A percentile compares a stretch with the other conserved stretches of the same genome.
Conservation (phyloP, 2,329 filamentous ascomycete species). For the Passalora sequoiae region DNA sequence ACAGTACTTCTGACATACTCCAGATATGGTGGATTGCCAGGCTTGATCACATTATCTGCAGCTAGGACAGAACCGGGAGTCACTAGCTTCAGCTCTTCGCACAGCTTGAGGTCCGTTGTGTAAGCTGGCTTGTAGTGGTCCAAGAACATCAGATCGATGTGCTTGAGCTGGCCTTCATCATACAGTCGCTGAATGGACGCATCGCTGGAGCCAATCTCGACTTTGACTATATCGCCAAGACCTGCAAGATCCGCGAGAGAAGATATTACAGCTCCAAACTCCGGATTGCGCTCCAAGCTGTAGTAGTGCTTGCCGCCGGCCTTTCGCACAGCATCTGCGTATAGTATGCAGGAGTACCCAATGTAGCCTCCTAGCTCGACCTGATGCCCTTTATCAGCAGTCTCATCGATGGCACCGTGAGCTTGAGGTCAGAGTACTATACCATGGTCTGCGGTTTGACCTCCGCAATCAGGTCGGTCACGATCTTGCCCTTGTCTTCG, state of each 20-base stretch:
- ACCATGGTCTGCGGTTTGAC: constrained; percentile 61
- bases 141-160: constrained; percentile 69
- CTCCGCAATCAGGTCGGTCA: constrained; percentile 62
- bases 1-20: constrained; percentile 64
- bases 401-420: too few relatives aligned
- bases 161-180: constrained; percentile 47
- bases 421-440: not conserved
- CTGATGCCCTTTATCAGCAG: too few relatives aligned
- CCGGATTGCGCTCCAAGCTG: constrained; percentile 67
- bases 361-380: constrained; percentile 77
- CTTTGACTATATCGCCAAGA: constrained; percentile 62
- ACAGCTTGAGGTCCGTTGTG: constrained; percentile 67
- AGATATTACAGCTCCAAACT: constrained; percentile 65
- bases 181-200: constrained; percentile 60
- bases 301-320: constrained; percentile 63
- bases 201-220: constrained; percentile 65
- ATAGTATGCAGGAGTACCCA: constrained; percentile 75
- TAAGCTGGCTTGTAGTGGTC: constrained; percentile 79
- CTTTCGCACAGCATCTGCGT: constrained; percentile 60
- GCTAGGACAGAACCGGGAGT: constrained; percentile 57
- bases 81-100: constrained; percentile 64
- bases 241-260: constrained; percentile 70
- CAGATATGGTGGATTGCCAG: constrained; percentile 65
- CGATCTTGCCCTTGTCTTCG: constrained; percentile 65
- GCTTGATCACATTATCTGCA: constrained; percentile 67